phyloP scores from a whole-genome alignment of 805 yeast genomes.

The Kodamaea restingae region DNA sequence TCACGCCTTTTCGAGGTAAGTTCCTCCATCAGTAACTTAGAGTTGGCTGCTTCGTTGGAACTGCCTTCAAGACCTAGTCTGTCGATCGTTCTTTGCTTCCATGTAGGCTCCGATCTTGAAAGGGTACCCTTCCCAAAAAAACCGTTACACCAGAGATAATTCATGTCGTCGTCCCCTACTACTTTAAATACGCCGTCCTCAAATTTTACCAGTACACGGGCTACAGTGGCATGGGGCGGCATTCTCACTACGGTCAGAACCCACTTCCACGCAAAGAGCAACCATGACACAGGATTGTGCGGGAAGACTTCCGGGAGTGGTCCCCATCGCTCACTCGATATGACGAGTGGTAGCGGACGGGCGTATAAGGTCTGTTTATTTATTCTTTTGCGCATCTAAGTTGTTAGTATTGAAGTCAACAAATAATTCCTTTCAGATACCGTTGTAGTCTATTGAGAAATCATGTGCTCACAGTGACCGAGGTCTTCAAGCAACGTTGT shows the following conservation, averaged over 20 bases:
- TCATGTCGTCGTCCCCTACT: constrained; percentile 43
- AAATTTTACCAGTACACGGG: constrained; percentile 20
- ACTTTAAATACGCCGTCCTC: constrained; percentile 39
- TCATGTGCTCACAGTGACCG: constrained; percentile 64
- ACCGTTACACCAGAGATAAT: constrained; percentile 72
- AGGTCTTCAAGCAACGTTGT: constrained; percentile 25
- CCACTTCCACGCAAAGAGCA: constrained; percentile 39
- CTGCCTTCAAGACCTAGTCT: constrained; percentile 43
- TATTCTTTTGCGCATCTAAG: constrained; percentile 31
- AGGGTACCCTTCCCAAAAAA: constrained; percentile 91
- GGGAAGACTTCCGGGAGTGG: constrained; percentile 51
- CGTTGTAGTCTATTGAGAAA: constrained; percentile 93
- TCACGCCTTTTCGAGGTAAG: constrained; percentile 68
- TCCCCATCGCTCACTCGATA: constrained; percentile 33
- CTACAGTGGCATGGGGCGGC: constrained; percentile 23
- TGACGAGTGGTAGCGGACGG: constrained; percentile 57
- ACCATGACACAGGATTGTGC: constrained; percentile 69
- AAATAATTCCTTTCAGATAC: constrained; percentile 62
- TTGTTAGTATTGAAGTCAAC: constrained; percentile 3
- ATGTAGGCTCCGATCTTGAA: constrained; percentile 90
- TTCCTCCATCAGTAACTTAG: constrained; percentile 58
- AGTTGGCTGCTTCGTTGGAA: constrained; percentile 4
- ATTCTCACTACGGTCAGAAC: constrained; percentile 6
- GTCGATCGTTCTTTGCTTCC: constrained; percentile 64
- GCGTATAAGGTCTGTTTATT: constrained; percentile 28